Percentiles rank a stretch among this genome's conserved stretches.
Conservation (phyloP, 2,329 filamentous ascomycete species). For the Phyllosticta citrichinensis region DNA sequence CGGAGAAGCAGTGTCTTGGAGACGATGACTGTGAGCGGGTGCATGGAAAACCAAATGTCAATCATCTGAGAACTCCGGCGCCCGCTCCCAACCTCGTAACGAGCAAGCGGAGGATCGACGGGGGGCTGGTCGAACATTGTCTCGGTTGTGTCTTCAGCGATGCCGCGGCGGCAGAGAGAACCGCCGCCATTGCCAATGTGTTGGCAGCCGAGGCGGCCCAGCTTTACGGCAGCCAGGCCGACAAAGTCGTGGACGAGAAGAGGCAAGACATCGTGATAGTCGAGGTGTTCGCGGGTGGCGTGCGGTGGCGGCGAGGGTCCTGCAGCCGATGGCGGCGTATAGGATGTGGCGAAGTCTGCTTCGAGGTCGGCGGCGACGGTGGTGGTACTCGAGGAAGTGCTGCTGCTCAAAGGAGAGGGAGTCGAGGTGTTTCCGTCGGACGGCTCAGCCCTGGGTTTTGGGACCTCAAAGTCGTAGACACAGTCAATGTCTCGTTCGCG, state of each 20-base stretch:
- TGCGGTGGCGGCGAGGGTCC: neutral
- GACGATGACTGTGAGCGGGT: neutral
- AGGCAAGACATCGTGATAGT: neutral
- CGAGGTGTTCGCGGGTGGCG: neutral
- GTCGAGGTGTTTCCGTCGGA: neutral
- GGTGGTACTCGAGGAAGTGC: neutral
- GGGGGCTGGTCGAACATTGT: neutral
- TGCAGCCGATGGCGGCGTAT: neutral
- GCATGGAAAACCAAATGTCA: neutral
- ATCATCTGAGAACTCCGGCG: neutral
- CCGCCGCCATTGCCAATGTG: neutral
- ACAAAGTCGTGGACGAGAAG: neutral
- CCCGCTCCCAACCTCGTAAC: neutral
- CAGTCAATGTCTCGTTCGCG: neutral
- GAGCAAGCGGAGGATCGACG: neutral
- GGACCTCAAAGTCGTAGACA: neutral
- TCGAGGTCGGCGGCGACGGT: neutral
- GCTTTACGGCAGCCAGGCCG: neutral
- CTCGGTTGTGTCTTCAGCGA: neutral
- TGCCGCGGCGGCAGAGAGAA: neutral
- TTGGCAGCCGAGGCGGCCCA: neutral
- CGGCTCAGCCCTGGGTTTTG: neutral
- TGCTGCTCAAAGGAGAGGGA: neutral
- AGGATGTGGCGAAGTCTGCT: neutral
- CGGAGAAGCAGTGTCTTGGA: neutral